A percentile compares a stretch with the other conserved stretches of the same genome.
phyloP scores from a whole-genome alignment of 208 protist species.

The Herpetomonas muscarum region DNA sequence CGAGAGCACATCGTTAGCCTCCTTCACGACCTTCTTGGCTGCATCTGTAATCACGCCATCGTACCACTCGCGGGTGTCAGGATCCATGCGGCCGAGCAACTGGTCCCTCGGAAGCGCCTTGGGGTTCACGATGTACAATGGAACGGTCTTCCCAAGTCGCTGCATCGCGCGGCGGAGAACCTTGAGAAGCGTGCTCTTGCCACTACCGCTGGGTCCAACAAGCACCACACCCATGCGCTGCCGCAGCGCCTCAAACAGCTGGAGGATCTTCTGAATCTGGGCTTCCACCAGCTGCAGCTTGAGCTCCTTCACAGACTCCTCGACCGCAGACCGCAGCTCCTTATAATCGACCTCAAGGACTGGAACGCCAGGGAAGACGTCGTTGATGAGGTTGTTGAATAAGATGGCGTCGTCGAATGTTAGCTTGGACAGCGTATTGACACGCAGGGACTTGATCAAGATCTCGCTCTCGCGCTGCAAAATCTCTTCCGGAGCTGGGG shows the following conservation, averaged over 20 bases:
- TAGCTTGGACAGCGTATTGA: slow-evolving; percentile 98
- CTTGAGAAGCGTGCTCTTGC: slow-evolving; percentile 95
- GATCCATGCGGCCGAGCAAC: slow-evolving; percentile 97
- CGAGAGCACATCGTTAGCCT: slow-evolving; percentile 84
- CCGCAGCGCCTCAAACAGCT: slow-evolving; percentile 96
- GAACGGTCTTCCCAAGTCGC: slow-evolving; percentile 79
- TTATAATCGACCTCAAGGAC: slow-evolving; percentile 92
- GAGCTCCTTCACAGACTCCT: slow-evolving; percentile 85
- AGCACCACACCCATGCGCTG: slow-evolving; percentile 98
- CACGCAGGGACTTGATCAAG: slow-evolving; percentile 95
- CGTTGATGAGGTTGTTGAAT: slow-evolving; percentile 94
- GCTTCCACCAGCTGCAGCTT: slow-evolving; percentile 85
- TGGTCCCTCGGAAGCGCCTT: slow-evolving; percentile 96
- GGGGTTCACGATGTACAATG: slow-evolving; percentile 95
- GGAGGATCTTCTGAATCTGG: slow-evolving; percentile 93
- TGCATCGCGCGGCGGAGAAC: slow-evolving; percentile 88
- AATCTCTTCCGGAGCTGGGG: slow-evolving; percentile 52
- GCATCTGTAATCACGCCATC: slow-evolving; percentile 97
- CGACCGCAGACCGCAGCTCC: slow-evolving; percentile 89
- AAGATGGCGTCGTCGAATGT: slow-evolving; percentile 93
- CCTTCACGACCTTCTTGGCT: slow-evolving; percentile 91
- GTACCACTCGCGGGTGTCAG: slow-evolving; percentile 98
- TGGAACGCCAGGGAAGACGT: slow-evolving; percentile 93
- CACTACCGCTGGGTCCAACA: slow-evolving; percentile 95
- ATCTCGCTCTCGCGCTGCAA: slow-evolving; percentile 90